Base-by-base conservation (phyloP, 768 basidiomycete genomes). In the Suillus cothurnatus region DNA sequence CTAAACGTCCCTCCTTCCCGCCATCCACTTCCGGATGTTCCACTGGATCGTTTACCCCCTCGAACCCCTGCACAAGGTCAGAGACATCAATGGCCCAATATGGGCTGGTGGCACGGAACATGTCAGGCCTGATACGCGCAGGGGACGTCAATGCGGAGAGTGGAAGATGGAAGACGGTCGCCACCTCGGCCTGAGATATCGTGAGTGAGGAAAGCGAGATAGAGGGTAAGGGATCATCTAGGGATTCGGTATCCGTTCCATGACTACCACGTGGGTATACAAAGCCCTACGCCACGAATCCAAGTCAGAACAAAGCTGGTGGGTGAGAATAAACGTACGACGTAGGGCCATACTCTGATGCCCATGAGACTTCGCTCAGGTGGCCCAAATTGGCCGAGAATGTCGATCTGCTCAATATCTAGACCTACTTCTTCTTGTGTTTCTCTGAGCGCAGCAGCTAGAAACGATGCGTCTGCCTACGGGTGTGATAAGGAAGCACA, bases 301-400 rank as follows among this genome's bases (percentile, higher is more conserved):
- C 8, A 52, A 17, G 50, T 28, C 15, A 8, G 15, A 28, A 28
- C 28, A 52, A 19, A 52, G 8, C 26, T 19, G 8, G 28, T 19
- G 50, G 4, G 50, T 17, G 6, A 52, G 17, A 28, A 19, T 28
- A 19, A 9, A 52, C 50, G 17, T 52, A 52, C 50, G 50, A 52
- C 17, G 2, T 52, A 52, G 8, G 17, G 50, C 50, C 50, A 52
- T 5, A 52, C 50, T 28, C 50, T 52, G 17, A 52, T 26, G 5
- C 50, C 28, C 50, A 52, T 52, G 17, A 52, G 50, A 19, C 28
- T 52, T 52, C 79, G 70, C 72, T 90, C 85, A 2, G 89, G 80
- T 5, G 90, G 87, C 12, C 87, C 86, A 21, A 92, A 77, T 63
- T 82, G 75, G 6, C 92, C 93, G 1, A 93, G 76, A 56, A 92